phyloP scores from a whole-genome alignment of 2,329 filamentous ascomycete species.

The Fusarium kyushuense region DNA sequence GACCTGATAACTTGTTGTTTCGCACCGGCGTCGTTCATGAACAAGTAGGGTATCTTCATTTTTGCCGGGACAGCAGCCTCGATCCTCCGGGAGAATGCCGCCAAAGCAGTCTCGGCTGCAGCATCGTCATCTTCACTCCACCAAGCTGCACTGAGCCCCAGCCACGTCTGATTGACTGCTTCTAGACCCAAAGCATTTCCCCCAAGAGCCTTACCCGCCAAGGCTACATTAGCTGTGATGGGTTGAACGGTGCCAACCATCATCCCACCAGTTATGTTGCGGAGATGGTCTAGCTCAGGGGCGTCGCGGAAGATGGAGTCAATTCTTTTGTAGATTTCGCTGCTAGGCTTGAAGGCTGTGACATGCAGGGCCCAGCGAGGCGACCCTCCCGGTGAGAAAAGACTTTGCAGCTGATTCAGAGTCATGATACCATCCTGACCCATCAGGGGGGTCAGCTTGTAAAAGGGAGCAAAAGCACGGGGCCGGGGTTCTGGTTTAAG shows the following conservation, averaged over 20 bases:
- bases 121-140: not conserved
- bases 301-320: not conserved
- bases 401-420: not conserved
- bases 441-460: not conserved
- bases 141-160: not conserved
- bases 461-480: not conserved
- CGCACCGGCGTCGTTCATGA: not conserved
- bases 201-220: not conserved
- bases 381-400: not conserved
- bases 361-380: not conserved
- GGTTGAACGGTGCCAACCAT: not conserved
- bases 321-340: not conserved
- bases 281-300: not conserved
- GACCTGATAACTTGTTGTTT: not conserved
- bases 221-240: not conserved
- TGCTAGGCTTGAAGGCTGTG: not conserved
- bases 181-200: not conserved
- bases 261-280: not conserved
- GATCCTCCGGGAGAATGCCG: not conserved
- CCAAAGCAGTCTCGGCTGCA: not conserved
- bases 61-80: not conserved
- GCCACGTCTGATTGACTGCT: not conserved
- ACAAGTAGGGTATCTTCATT: not conserved
- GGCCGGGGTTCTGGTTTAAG: not conserved
- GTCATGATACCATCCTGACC: not conserved